Evolutionary conservation across 2,329 filamentous ascomycete species (phyloP).

Genomic region (Cladophialophora psammophila): DNA sequence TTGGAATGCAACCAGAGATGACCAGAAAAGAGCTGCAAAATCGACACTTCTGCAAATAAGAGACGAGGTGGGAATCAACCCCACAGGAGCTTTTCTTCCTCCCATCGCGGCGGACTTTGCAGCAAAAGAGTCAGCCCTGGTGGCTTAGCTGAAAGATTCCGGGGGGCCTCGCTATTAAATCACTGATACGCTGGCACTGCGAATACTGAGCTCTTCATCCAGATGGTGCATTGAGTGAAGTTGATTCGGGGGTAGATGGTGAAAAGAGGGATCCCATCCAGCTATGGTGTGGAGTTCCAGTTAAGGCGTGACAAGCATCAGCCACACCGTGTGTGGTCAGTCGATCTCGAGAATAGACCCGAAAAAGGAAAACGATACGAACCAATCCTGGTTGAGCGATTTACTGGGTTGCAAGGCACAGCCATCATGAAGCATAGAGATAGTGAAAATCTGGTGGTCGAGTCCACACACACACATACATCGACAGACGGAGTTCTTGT

Average conservation of each 20-base stretch:
- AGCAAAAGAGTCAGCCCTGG: background rate
- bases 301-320: background rate
- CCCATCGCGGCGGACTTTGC: background rate
- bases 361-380: background rate
- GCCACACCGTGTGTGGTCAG: background rate
- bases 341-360: background rate
- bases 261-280: background rate
- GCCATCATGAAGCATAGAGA: background rate
- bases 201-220: background rate
- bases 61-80: slow-evolving; percentile 19
- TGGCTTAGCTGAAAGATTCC: background rate
- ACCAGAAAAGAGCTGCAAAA: slow-evolving; percentile 20
- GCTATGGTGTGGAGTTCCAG: background rate
- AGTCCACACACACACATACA: background rate
- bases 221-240: background rate
- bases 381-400: background rate
- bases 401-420: background rate
- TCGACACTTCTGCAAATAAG: slow-evolving; percentile 13
- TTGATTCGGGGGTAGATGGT: background rate
- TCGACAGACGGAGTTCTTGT: background rate
- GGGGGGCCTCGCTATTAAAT: background rate
- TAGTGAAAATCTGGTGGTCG: background rate
- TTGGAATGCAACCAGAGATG: slow-evolving; percentile 16
- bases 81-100: slow-evolving; percentile 7
- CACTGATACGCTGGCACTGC: background rate